Evolutionary conservation across 305 asterid species (phyloP).

Genomic region (Solanum chacoense): DNA sequence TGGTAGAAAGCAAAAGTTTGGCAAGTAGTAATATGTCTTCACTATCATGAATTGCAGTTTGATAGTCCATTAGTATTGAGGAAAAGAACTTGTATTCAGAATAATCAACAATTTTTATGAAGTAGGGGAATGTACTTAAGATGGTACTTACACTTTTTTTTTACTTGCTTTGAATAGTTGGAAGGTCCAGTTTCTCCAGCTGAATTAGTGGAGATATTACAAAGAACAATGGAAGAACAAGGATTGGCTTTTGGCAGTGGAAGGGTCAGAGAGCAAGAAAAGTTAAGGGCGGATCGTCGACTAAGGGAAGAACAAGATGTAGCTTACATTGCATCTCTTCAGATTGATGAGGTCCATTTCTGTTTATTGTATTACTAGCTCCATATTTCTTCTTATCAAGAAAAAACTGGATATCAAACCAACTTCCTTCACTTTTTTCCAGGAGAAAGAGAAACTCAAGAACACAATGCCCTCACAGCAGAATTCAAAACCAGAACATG

Average conservation of each 20-base stretch:
- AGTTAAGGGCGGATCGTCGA: conserved; percentile 25
- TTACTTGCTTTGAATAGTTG: conserved; percentile 25
- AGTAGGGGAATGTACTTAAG: neutral
- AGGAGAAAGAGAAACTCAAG: conserved; percentile 46
- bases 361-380: neutral
- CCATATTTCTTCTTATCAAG: neutral
- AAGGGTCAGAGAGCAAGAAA: conserved; percentile 34
- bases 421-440: neutral
- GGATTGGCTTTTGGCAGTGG: conserved; percentile 54
- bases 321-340: conserved; percentile 65
- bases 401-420: neutral
- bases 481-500: conserved; percentile 10
- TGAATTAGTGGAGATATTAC: conserved; percentile 63
- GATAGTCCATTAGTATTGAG: neutral
- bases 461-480: conserved; percentile 16
- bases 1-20: neutral
- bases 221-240: conserved; percentile 67
- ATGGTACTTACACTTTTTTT: neutral
- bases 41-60: neutral
- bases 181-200: conserved; percentile 78
- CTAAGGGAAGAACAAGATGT: conserved; percentile 78
- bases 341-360: conserved; percentile 47
- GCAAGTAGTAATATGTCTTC: neutral
- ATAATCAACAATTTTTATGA: neutral
- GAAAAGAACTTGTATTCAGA: neutral